Evolutionary conservation across 2,329 filamentous ascomycete species (phyloP), one percentile per base, ranked within the genome.

Genomic region (Talaromyces marneffei): DNA sequence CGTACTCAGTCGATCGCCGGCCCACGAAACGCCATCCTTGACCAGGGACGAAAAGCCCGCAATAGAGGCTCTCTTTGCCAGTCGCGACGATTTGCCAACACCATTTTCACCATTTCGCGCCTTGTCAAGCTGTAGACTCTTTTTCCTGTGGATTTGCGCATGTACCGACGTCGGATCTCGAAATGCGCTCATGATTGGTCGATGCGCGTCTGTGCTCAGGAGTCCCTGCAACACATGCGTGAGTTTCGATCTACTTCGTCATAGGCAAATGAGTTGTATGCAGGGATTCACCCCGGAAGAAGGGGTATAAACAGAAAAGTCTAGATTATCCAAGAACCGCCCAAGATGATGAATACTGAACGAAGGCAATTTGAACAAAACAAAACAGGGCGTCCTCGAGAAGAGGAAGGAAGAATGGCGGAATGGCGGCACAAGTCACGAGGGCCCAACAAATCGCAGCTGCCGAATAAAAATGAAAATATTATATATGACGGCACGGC

Each of bases 1-100:
- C 58, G 68, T 64, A 50, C 71, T 64, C 33, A 74, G 62, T 1
- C 69, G 68, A 54, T 74, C 70, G 18, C 72, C 73, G 12, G 73
- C 72, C 72, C 72, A 76, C 31, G 65, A 66, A 61, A 73, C 67
- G 3, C 75, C 73, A 44, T 68, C 67, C 35, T 66, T 70, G 16
- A 75, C 68, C 7, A 77, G 62, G 2, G 71, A 71, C 4, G 75
- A 73, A 6, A 76, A 60, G 12, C 69, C 68, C 0, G 74, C 71
- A 7, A 74, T 65, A 10, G 72, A 72, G 23, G 70, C 66, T 4
- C 68, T 65, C 59, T 68, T 71, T 27, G 67, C 66, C 23, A 71
- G 48, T 8, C 55, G 39, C 7, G 54, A 65, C 3, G 52, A 53
- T 18, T 25, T 18, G 14, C 25, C 18, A 1, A 16, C 25, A 9